Conservation (phyloP, 1,284 basidiomycete genomes). For the Rhodofomes roseus region DNA sequence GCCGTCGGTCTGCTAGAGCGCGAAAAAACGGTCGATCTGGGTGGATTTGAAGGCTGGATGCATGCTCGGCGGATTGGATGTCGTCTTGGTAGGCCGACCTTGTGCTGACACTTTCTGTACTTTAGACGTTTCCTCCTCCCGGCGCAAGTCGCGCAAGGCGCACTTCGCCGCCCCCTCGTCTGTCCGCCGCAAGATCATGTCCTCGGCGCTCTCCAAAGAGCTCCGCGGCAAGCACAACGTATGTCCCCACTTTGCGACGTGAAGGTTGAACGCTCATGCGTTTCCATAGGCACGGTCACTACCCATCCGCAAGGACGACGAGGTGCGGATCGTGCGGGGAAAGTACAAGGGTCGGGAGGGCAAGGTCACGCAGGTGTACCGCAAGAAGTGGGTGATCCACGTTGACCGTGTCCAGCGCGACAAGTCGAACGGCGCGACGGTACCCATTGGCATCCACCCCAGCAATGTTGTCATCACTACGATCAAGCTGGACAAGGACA, state of each 20-base stretch:
- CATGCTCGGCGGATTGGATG: conserved; percentile 41
- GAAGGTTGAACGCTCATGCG: neutral
- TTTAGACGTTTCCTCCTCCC: conserved; percentile 80
- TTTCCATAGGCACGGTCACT: conserved; percentile 77
- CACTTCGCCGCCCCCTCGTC: conserved; percentile 94
- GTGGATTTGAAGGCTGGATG: conserved; percentile 51
- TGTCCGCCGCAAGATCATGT: conserved; percentile 97
- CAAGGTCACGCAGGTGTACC: conserved; percentile 96
- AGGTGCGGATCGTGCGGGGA: conserved; percentile 94
- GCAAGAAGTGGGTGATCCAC: conserved; percentile 99
- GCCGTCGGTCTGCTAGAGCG: conserved; percentile 19
- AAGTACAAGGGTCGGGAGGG: conserved; percentile 99
- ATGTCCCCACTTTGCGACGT: conserved; percentile 33
- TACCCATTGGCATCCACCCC: conserved; percentile 94
- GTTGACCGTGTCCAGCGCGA: conserved; percentile 98
- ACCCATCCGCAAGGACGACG: conserved; percentile 97
- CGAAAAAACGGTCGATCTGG: conserved; percentile 22
- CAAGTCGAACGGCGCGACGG: conserved; percentile 96
- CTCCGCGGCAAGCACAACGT: conserved; percentile 92
- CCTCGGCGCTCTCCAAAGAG: conserved; percentile 93
- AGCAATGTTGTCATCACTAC: conserved; percentile 95
- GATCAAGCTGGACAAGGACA: conserved; percentile 88
- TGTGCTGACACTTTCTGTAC: conserved; percentile 24
- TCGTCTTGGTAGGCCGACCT: conserved; percentile 16
- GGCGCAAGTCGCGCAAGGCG: conserved; percentile 96